A percentile compares a stretch with the other conserved stretches of the same genome.
phyloP scores from a whole-genome alignment of 2,329 filamentous ascomycete genomes.

The Trichoderma atroviride region DNA sequence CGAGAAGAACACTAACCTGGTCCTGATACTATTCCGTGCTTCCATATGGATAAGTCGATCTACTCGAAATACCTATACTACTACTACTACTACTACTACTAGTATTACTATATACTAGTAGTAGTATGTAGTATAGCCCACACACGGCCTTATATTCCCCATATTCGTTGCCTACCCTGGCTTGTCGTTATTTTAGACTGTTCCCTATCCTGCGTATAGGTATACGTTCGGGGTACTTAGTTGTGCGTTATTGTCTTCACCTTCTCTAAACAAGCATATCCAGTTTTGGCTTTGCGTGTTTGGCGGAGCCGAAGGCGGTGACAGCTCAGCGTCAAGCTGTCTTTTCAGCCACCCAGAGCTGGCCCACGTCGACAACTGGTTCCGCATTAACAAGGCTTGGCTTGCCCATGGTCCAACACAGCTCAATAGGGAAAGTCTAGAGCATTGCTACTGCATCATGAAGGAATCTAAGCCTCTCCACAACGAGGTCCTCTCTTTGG shows the following conservation, averaged over 20 bases:
- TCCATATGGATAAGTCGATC: not conserved
- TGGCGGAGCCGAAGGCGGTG: constrained; percentile 22
- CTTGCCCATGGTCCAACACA: not conserved
- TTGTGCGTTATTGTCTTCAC: not conserved
- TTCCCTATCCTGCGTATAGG: not conserved
- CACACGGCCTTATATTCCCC: not conserved
- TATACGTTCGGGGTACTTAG: not conserved
- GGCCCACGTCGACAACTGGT: constrained; percentile 4
- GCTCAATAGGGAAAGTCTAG: not conserved
- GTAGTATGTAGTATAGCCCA: not conserved
- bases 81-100: not conserved
- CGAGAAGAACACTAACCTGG: not conserved
- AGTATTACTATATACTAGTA: too few species aligned
- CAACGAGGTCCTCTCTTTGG: constrained; percentile 13
- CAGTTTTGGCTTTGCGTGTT: not conserved
- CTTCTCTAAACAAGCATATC: constrained; percentile 19
- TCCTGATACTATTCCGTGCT: not conserved
- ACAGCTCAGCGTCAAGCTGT: constrained; percentile 25
- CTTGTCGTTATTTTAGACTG: not conserved
- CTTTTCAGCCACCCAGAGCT: constrained; percentile 24
- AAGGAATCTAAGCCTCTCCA: not conserved
- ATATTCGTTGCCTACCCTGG: not conserved
- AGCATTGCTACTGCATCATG: constrained; percentile 1
- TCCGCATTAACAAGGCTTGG: constrained; percentile 4
- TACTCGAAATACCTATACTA: not conserved